These are phyloP conservation scores for Fagopyrum esculentum DNA, from an alignment of 148 eudicot genomes.

Conservation along the genomic window DNA sequence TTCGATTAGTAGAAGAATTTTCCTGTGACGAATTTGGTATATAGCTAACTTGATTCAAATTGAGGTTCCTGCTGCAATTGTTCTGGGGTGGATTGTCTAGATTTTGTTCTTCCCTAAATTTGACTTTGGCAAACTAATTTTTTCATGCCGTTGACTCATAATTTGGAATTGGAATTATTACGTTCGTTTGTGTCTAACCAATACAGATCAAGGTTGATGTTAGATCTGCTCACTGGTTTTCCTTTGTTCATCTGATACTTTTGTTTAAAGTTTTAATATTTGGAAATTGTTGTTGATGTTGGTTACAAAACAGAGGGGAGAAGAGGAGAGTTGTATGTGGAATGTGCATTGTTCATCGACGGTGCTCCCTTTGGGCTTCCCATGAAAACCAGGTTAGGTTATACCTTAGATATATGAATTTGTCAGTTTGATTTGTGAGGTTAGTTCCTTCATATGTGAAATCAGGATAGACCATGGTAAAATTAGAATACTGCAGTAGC, in stretches of 20 bases:
- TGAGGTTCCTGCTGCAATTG: neutral
- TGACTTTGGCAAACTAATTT: neutral
- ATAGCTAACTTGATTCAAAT: neutral
- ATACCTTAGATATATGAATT: neutral
- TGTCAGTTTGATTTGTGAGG: neutral
- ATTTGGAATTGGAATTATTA: neutral
- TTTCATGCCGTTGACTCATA: neutral
- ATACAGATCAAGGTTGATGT: no score
- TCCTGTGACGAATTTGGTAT: neutral
- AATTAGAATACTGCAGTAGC: neutral
- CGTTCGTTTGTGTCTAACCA: neutral
- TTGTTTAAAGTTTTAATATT: neutral
- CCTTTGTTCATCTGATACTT: neutral
- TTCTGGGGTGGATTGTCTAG: constrained; percentile 2
- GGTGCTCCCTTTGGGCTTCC: constrained; percentile 96
- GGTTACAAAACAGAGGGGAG: constrained; percentile 57
- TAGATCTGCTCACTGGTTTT: neutral
- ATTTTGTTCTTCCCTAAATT: neutral
- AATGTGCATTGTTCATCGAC: constrained; percentile 82
- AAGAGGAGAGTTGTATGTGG: constrained; percentile 72
- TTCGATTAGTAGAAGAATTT: neutral
- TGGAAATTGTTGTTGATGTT: constrained; percentile 40
- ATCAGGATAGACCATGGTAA: neutral
- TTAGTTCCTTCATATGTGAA: neutral
- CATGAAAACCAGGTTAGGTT: constrained; percentile 68